Evolutionary conservation across 495 filamentous ascomycete genomes (phyloP), one percentile per base, ranked within the genome.

Genomic region (Tuber aestivum): DNA sequence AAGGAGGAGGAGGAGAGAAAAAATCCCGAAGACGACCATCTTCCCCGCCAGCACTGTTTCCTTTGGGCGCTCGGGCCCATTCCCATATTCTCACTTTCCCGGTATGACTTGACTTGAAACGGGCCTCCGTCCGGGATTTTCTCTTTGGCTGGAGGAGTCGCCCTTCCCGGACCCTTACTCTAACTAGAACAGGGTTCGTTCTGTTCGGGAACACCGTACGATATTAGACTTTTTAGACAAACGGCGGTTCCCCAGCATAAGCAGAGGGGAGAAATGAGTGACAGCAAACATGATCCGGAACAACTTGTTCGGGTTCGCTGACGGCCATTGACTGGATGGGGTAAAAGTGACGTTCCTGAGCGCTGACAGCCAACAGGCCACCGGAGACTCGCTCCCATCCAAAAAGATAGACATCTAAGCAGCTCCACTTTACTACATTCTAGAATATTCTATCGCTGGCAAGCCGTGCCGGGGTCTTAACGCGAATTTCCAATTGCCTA

Each of bases 41-140:
- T 18, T 35, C 56, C 56, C 56, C 56, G 27, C 27, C 27, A 65
- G 56, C 14, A 32, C 18, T 16, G 14, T 65, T 32, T 65, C 56
- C 32, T 18, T 35, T 32, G 27, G 56, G 20, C 27, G 56, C 56
- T 32, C 56, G 56, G 56, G 56, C 56, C 56, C 27, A 18, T 65
- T 65, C 56, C 56, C 27, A 65, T 35, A 35, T 65, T 65, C 27
- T 65, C 56, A 32, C 56, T 20, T 18, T 65, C 56, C 56, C 56
- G 56, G 56, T 65, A 65, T 35, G 45, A 65, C 56, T 65, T 27
- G 56, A 65, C 56, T 35, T 65, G 56, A 65, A 65, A 65, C 56
- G 56, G 56, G 27, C 56, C 56, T 65, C 56, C 56, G 27, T 65
- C 27, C 56, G 56, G 27, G 27, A 32, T 65, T 35, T 65, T 35